Base-by-base conservation (phyloP, 2,329 filamentous ascomycete genomes). In the Fusarium sp. region DNA sequence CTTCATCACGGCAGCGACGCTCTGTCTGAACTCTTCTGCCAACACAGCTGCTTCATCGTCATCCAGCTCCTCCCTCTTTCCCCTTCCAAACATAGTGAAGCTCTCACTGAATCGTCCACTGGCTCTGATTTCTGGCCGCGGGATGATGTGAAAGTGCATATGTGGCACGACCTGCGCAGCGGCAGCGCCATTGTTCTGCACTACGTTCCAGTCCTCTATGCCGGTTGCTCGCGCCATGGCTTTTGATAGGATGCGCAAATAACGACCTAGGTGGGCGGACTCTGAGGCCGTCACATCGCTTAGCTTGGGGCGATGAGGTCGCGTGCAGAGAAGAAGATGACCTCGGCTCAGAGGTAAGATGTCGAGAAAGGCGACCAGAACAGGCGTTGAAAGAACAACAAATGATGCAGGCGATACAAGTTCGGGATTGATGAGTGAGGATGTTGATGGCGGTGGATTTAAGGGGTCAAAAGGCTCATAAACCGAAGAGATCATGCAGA, bases 131-230 rank as follows among this genome's bases (percentile, higher is more conserved):
- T 91, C 88, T 0, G 94, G 94, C 37, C 95, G 83, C 0, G 95
- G 95, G 34, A 99, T 97, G 53, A 98, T 86, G 74, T 99, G 96
- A 78, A 97, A 98, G 79, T 99, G 95, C 49, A 97, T 91, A 79
- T 98, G 95, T 23, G 92, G 91, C 3, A 98, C 94, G 16, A 97
- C 93, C 81, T 98, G 95, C 3, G 94, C 94, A 3, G 95, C 95
- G 33, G 93, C 88, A 5, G 90, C 90, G 16, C 95, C 93, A 73
- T 97, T 98, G 78, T 98, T 98, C 82, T 98, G 95, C 57, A 98
- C 93, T 31, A 98, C 89, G 79, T 99, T 99, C 91, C 95, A 98
- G 80, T 97, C 94, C 51, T 84, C 84, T 2, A 93, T 87, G 11
- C 90, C 91, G 4, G 90, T 92, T 1, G 89, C 88, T 52, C 83